These are phyloP conservation scores for Lactarius psammicola DNA, from an alignment of 768 basidiomycete genomes.

Conservation along the genomic window DNA sequence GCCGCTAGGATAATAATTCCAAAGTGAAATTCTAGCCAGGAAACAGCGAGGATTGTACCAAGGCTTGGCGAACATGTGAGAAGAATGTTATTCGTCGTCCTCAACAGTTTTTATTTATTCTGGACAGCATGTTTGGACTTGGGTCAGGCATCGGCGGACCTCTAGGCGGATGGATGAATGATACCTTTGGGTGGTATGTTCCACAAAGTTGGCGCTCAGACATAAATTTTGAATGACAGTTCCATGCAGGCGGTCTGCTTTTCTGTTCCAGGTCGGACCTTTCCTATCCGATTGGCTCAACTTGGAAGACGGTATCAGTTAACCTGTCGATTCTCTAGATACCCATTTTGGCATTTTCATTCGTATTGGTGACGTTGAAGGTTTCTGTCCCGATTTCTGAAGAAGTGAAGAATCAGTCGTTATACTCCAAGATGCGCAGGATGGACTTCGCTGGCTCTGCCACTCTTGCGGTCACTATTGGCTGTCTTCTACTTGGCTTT, in stretches of 20 bases:
- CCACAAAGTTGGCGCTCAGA: background rate
- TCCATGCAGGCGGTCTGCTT: conserved; percentile 71
- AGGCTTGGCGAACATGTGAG: conserved; percentile 85
- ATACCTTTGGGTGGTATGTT: conserved; percentile 78
- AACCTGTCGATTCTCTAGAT: conserved; percentile 44
- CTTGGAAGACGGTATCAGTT: conserved; percentile 3
- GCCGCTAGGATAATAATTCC: conserved; percentile 6
- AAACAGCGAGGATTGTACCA: conserved; percentile 89
- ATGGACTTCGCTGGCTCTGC: conserved; percentile 85
- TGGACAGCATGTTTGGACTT: conserved; percentile 69
- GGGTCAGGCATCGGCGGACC: conserved; percentile 82
- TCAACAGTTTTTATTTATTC: conserved; percentile 2
- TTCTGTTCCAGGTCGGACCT: conserved; percentile 71
- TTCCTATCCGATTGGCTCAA: conserved; percentile 22
- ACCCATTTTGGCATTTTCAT: conserved; percentile 72
- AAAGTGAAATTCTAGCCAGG: conserved; percentile 39
- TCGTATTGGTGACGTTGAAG: conserved; percentile 68
- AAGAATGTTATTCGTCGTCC: conserved; percentile 11
- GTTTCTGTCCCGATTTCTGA: conserved; percentile 76
- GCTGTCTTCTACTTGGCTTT: conserved; percentile 71
- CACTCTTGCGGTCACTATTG: conserved; percentile 70
- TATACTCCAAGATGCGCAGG: conserved; percentile 64
- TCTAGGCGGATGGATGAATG: conserved; percentile 81
- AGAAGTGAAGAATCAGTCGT: conserved; percentile 56
- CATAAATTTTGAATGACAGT: conserved; percentile 16